phyloP scores from a whole-genome alignment of 176 grass and related monocot genomes.

The Canna indica region DNA sequence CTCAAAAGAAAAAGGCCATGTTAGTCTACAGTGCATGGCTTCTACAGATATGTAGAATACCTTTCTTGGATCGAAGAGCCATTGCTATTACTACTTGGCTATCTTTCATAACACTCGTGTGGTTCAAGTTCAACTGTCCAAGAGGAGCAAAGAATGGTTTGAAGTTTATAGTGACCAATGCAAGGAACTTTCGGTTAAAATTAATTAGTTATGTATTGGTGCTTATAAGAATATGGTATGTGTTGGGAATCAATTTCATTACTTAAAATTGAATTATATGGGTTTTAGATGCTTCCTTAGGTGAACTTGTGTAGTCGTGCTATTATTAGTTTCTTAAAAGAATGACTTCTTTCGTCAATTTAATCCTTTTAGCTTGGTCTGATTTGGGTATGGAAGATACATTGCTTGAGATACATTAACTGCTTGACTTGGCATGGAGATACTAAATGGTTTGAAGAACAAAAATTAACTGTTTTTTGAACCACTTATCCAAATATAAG shows the following conservation, averaged over 20 bases:
- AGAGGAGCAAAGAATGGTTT: background rate
- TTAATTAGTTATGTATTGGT: background rate
- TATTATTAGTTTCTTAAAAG: no score
- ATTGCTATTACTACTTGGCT: no score
- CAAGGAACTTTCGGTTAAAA: background rate
- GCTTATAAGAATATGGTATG: background rate
- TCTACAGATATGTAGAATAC: background rate
- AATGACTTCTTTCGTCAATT: conserved; percentile 6
- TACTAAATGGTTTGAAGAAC: background rate
- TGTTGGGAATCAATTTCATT: no score
- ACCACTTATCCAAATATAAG: background rate
- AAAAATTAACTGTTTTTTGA: background rate
- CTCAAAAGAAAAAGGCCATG: no score
- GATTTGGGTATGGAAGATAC: background rate
- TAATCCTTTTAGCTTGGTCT: background rate
- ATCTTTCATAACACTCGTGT: no score
- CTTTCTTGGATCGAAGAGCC: no score
- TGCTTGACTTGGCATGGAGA: no score
- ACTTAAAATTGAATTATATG: background rate
- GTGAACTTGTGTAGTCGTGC: no score
- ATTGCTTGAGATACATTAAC: background rate
- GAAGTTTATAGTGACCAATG: background rate
- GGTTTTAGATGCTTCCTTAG: background rate
- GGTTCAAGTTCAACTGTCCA: background rate
- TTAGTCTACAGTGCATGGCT: background rate